Conservation (phyloP, 805 yeast genomes). For the Zygotorulaspora florentina region DNA sequence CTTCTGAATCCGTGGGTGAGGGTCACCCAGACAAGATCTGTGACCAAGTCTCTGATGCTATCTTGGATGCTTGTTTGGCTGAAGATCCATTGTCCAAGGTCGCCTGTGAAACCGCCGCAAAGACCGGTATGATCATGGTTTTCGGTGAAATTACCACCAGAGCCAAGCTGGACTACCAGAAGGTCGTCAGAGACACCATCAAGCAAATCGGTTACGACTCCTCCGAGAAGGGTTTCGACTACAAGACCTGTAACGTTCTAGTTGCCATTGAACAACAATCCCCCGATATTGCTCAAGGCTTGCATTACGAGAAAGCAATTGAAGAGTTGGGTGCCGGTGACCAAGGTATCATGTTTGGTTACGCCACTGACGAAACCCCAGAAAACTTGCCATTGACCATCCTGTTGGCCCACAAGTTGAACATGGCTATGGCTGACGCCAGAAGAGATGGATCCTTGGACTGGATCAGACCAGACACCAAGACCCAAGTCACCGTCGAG, state of each 20-base stretch:
- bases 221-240: conserved; percentile 95
- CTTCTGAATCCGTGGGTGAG: conserved; percentile 90
- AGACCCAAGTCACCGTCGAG: conserved; percentile 98
- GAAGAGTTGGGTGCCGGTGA: conserved; percentile 99
- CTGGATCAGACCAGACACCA: conserved; percentile 99
- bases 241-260: conserved; percentile 97
- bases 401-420: conserved; percentile 89
- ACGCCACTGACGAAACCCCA: conserved; percentile 98
- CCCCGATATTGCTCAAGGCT: conserved; percentile 98
- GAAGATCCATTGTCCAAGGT: conserved; percentile 97
- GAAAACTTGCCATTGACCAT: conserved; percentile 95
- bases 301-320: conserved; percentile 90
- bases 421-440: conserved; percentile 94
- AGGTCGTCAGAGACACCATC: conserved; percentile 96
- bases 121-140: conserved; percentile 99
- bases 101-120: conserved; percentile 98
- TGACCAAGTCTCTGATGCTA: conserved; percentile 98
- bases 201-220: conserved; percentile 97
- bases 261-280: conserved; percentile 99
- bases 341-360: conserved; percentile 99
- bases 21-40: conserved; percentile 96
- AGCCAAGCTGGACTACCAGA: conserved; percentile 93
- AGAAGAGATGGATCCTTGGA: conserved; percentile 92
- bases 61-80: conserved; percentile 92
- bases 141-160: conserved; percentile 99